These are phyloP conservation scores for Cicer cuneatum DNA, from an alignment of 306 rosid species.

Conservation along the genomic window DNA sequence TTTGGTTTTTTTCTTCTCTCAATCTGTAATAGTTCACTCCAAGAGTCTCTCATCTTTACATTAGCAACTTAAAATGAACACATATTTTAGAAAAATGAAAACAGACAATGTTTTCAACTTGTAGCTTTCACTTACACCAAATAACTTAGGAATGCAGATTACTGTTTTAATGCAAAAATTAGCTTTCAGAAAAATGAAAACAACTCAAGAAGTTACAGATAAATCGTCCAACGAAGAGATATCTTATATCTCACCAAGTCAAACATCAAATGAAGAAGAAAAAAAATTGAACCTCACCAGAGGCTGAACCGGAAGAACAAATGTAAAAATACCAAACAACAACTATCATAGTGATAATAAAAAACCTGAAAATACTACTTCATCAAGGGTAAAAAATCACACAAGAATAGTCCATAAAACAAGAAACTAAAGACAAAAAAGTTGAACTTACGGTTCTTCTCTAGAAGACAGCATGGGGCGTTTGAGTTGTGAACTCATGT, in stretches of 20 bases:
- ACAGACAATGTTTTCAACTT: neutral
- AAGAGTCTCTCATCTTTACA: no score
- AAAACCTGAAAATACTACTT: conserved; percentile 22
- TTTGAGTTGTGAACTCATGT: conserved; percentile 79
- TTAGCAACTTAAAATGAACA: no score
- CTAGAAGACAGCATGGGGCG: conserved; percentile 74
- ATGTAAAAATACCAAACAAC: neutral
- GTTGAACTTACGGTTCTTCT: conserved; percentile 75
- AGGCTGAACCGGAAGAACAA: conserved; percentile 23
- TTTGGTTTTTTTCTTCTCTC: neutral
- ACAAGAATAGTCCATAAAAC: conserved; percentile 31
- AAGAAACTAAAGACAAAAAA: conserved; percentile 17
- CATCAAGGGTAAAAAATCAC: conserved; percentile 38
- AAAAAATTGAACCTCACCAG: conserved; percentile 22
- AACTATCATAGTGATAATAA: neutral
- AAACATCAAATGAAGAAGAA: conserved; percentile 28
- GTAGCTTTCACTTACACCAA: neutral
- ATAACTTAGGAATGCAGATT: neutral
- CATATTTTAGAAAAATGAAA: neutral
- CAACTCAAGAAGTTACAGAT: neutral
- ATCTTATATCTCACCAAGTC: conserved; percentile 33
- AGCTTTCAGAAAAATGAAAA: neutral
- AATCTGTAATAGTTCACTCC: neutral
- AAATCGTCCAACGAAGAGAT: conserved; percentile 34
- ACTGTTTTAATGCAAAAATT: neutral